Base-by-base conservation (phyloP, 768 basidiomycete species). In the Hypholoma fasciculare region DNA sequence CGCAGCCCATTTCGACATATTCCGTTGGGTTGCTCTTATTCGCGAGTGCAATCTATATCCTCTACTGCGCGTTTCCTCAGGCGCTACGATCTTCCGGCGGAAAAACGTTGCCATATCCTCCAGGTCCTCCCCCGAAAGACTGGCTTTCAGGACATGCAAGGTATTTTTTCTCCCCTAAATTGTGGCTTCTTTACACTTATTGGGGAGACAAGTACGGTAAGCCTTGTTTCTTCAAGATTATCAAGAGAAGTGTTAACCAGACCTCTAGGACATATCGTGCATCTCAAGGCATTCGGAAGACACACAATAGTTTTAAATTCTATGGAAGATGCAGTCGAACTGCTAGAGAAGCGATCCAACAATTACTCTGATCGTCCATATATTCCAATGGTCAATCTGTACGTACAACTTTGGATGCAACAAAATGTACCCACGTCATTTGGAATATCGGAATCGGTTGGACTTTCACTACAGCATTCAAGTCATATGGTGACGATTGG, bases 401-500 rank as follows among this genome's bases (percentile, higher is more conserved):
- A 61, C 39, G 66, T 40, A 12, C 19, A 1, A 49, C 42, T 20
- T 14, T 30, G 26, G 17, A 13, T 7, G 6, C 3, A n/a, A 20
- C 16, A 14, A 7, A 19, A 19, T 34, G 42, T 23, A 14, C 23
- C 11, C 8, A n/a, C 26, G 12, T 42, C 12, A 7, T 26, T 19
- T 48, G 23, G 26, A 20, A 23, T n/a, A 20, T 19, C 38, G 76
- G 74, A 12, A 69, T 70, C 63, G 74, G 70, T 8, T 75, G 67
- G 71, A n/a, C 3, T 9, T 72, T 71, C 53, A 69, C 64, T 54
- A 36, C 69, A 6, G 69, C 49, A 0, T 27, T 74, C 9, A 69
- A 71, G 60, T 65, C 61, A 16, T 71, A 74, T 34, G 67, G 65
- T 14, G 46, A 23, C 1, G 48, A 42, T 40, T 76, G 75, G 76